Evolutionary conservation across 1,139 yeast genomes (phyloP).

Genomic region (Yamadazyma mexicana): DNA sequence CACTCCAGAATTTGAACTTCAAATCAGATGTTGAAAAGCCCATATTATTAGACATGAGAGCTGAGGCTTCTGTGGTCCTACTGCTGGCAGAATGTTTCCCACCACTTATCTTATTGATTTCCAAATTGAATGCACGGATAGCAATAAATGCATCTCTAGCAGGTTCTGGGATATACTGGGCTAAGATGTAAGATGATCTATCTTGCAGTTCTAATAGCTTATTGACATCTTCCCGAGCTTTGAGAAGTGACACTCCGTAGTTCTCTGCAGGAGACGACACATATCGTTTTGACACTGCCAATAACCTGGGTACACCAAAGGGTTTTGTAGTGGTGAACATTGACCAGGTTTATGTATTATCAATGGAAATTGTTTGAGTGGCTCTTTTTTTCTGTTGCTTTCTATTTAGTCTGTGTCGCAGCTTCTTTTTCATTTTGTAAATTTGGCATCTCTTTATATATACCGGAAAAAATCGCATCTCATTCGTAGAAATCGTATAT

Average conservation of each 20-base stretch:
- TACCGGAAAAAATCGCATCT: too few relatives aligned
- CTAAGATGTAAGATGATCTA: conserved; percentile 63
- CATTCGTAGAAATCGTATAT: not conserved
- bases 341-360: too few relatives aligned
- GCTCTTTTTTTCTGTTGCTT: too few relatives aligned
- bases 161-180: conserved; percentile 70
- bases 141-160: conserved; percentile 69
- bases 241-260: conserved; percentile 14
- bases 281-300: too few relatives aligned
- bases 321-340: too few relatives aligned
- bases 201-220: conserved; percentile 49
- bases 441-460: too few relatives aligned
- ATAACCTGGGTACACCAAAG: too few relatives aligned
- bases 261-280: too few relatives aligned
- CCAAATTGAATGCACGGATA: conserved; percentile 66
- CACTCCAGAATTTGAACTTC: conserved; percentile 66
- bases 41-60: conserved; percentile 27
- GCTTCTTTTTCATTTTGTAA: not conserved
- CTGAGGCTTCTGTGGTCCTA: conserved; percentile 33
- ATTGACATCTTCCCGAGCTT: conserved; percentile 45
- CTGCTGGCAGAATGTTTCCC: conserved; percentile 42
- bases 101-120: conserved; percentile 56
- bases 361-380: too few relatives aligned
- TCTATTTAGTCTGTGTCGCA: too few relatives aligned
- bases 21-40: conserved; percentile 52